Evolutionary conservation across 139 green algal species (phyloP), one percentile per base, ranked within the genome.

Genomic region (Pycnococcus provasolii): DNA sequence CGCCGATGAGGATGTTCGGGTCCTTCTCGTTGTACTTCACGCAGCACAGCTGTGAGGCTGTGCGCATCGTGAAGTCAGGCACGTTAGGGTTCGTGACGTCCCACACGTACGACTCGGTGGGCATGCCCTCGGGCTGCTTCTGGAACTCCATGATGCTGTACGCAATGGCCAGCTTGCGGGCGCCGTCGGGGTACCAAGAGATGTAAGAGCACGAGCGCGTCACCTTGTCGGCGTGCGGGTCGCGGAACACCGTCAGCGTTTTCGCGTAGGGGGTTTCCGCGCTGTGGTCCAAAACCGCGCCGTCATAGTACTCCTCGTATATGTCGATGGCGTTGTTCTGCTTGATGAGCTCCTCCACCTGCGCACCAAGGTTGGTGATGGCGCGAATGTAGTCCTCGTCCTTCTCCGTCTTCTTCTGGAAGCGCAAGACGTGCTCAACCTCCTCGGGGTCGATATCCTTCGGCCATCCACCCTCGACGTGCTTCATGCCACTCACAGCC

Each of bases 301-400:
- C 72, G 6, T n/a, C 78, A 73, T 92, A 96, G 83, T 94, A 96
- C 71, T 95, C 79, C 79, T 94, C 75, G 67, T 96, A 97, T 48
- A 97, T 96, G 74, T 97, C 91, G 7, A 96, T 83, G 0, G 88
- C 86, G 62, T 96, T 96, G 79, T 97, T 97, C 73, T 94, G 80
- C 70, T 91, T 91, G 4, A 95, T 74, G 1, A 95, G 66, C 15
- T 85, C 82, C 75, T 96, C 89, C 45, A 91, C 77, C 64, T 60
- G 8, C 9, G 8, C 67, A 11, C 42, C 58, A 4, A 67, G 37
- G 8, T 6, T 41, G 8, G 40, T 39, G 67, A 73, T 67, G 3
- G 67, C 7, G 45, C 2, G 75, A 54, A 96, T 89, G 81, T 95
- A 97, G 46, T 94, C 88, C 77, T 96, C 91, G 63, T 96, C 90